Evolutionary conservation across 2,329 filamentous ascomycete species (phyloP), one percentile per base, ranked within the genome.

Genomic region (Ceratocystis colombiana): DNA sequence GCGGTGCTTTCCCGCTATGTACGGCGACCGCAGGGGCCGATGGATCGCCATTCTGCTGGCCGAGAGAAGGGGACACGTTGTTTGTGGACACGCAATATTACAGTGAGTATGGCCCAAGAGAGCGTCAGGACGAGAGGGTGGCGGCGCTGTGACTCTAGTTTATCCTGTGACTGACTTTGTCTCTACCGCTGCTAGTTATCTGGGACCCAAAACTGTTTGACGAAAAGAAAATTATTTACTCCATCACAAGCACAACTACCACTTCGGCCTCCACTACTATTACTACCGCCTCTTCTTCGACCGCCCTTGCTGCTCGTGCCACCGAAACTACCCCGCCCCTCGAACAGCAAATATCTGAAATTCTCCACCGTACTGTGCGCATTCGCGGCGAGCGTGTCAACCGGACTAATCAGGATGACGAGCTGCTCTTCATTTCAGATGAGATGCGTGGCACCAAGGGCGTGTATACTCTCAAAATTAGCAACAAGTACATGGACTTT

Each of bases 181-280:
- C 20, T n/a, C n/a, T 2, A 37, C 22, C 30, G 20, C 37, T 3
- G 33, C 6, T 61, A 84, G 82, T 84, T 65, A 83, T 80, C 33
- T 84, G 82, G 82, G 81, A 85, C 69, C 75, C 81, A 28, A 73
- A 77, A 63, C 80, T 76, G 73, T 83, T 82, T 75, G 75, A 75
- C 70, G 71, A 74, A 61, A 73, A 75, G 66, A 76, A 64, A 30
- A 20, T 77, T 70, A 74, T 74, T 28, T 76, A 74, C 59, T 44
- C 53, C 1, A 61, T 22, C n/a, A 64, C 61, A 15, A 30, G 50
- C 30, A 55, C 44, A n/a, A 66, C 61, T 30, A 41, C 64, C 6
- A 62, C 64, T 12, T 25, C 53, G 8, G 17, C 62, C 17, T 61
- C 64, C 6, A 17, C 33, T 5, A 15, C 50, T 17, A n/a, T 33